Evolutionary conservation across 2,329 filamentous ascomycete species (phyloP).

Genomic region (Monosporascus ibericus): DNA sequence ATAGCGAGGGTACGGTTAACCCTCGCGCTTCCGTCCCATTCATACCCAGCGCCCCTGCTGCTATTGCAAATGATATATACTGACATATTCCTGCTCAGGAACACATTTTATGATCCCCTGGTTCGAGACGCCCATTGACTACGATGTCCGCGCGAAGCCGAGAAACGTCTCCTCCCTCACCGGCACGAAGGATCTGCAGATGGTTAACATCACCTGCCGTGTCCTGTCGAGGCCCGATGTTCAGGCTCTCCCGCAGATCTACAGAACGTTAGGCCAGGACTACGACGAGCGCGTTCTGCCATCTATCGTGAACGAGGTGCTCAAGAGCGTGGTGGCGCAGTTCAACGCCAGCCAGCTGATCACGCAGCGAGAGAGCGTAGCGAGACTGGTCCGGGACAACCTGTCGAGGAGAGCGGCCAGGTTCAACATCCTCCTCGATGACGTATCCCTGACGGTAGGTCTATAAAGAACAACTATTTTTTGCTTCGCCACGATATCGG

Average conservation of each 20-base stretch:
- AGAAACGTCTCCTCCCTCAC: conserved; percentile 95
- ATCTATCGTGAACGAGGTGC: conserved; percentile 96
- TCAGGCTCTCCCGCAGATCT: conserved; percentile 89
- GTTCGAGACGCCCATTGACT: conserved; percentile 95
- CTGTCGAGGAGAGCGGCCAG: conserved; percentile 82
- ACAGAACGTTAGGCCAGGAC: conserved; percentile 88
- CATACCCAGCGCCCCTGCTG: no score
- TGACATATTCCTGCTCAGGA: conserved; percentile 42
- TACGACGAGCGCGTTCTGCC: conserved; percentile 96
- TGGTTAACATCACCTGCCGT: conserved; percentile 99
- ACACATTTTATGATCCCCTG: conserved; percentile 93
- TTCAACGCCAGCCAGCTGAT: conserved; percentile 99
- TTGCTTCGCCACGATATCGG: background rate
- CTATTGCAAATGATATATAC: background rate
- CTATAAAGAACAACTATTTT: no score
- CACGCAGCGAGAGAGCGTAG: conserved; percentile 97
- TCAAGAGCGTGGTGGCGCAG: conserved; percentile 97
- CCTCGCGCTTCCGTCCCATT: no score
- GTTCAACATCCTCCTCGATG: conserved; percentile 96
- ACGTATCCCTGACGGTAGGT: conserved; percentile 89
- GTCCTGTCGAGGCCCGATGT: conserved; percentile 88
- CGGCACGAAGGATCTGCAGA: conserved; percentile 98
- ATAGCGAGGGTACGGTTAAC: conserved; percentile 67
- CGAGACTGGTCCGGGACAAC: conserved; percentile 85
- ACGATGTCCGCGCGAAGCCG: conserved; percentile 96